phyloP scores from a whole-genome alignment of 2,329 filamentous ascomycete species.

The Orbilia oligospora region DNA sequence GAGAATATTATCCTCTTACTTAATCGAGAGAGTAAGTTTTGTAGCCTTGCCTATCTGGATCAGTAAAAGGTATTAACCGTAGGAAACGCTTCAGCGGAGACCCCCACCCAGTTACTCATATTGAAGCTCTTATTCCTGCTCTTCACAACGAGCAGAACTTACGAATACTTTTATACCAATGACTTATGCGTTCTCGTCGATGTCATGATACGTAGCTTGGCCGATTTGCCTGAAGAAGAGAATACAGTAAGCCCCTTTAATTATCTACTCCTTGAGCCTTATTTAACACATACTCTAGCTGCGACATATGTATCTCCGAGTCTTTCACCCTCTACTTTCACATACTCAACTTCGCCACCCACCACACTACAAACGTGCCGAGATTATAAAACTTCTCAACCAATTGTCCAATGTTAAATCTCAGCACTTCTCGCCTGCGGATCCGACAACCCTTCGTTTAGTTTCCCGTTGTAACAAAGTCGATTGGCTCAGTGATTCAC shows the following conservation, averaged over 20 bases:
- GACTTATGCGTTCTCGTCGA: conserved; percentile 94
- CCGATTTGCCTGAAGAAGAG: conserved; percentile 91
- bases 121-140: conserved; percentile 94
- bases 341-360: conserved; percentile 91
- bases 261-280: conserved; percentile 61
- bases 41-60: background rate
- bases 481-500: conserved; percentile 74
- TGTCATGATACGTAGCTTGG: conserved; percentile 95
- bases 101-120: conserved; percentile 93
- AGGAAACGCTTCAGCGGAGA: conserved; percentile 75
- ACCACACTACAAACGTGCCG: conserved; percentile 91
- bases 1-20: conserved; percentile 96
- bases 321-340: conserved; percentile 88
- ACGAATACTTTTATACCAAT: conserved; percentile 99
- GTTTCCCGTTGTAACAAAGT: conserved; percentile 82
- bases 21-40: conserved; percentile 81
- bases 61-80: conserved; percentile 15
- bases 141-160: conserved; percentile 90
- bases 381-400: conserved; percentile 81
- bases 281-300: conserved; percentile 71
- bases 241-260: conserved; percentile 52
- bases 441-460: conserved; percentile 83
- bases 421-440: conserved; percentile 82
- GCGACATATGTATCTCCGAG: conserved; percentile 93
- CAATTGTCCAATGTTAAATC: conserved; percentile 78